phyloP scores from a whole-genome alignment of 1,284 basidiomycete species.

The Tilletiopsis washingtonensis region DNA sequence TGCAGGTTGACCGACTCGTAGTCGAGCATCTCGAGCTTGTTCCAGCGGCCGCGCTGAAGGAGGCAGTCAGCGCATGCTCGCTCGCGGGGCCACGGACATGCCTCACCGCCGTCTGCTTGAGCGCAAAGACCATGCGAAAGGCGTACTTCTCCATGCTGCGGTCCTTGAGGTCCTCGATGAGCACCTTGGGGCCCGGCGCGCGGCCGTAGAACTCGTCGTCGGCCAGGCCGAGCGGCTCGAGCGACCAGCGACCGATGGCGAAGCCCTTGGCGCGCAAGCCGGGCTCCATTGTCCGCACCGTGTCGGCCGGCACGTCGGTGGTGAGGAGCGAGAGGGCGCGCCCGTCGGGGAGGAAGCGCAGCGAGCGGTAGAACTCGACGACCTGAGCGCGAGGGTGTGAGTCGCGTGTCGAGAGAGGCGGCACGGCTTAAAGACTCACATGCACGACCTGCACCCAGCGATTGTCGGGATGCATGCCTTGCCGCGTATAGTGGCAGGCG shows the following conservation, averaged over 20 bases:
- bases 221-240: slow-evolving; percentile 21
- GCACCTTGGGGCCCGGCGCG: slow-evolving; percentile 26
- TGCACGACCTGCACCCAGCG: slow-evolving; percentile 44
- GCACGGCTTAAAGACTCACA: too few species aligned
- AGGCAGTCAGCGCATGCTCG: neutral
- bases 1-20: slow-evolving; percentile 61
- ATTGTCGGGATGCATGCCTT: slow-evolving; percentile 34
- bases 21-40: slow-evolving; percentile 66
- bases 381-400: too few species aligned
- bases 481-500: slow-evolving; percentile 38
- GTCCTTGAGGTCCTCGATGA: slow-evolving; percentile 37
- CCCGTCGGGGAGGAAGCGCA: slow-evolving; percentile 82
- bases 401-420: too few species aligned
- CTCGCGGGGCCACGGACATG: neutral
- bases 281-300: slow-evolving; percentile 70
- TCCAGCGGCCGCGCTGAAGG: slow-evolving; percentile 60
- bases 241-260: slow-evolving; percentile 54
- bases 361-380: slow-evolving; percentile 62
- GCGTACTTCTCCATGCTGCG: slow-evolving; percentile 57
- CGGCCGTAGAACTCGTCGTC: slow-evolving; percentile 22
- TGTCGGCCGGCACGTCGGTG: slow-evolving; percentile 69
- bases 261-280: slow-evolving; percentile 62
- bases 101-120: slow-evolving; percentile 61
- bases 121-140: slow-evolving; percentile 72
- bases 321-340: slow-evolving; percentile 75